Conservation (phyloP, 306 rosid genomes). For the Phaseolus lunatus region DNA sequence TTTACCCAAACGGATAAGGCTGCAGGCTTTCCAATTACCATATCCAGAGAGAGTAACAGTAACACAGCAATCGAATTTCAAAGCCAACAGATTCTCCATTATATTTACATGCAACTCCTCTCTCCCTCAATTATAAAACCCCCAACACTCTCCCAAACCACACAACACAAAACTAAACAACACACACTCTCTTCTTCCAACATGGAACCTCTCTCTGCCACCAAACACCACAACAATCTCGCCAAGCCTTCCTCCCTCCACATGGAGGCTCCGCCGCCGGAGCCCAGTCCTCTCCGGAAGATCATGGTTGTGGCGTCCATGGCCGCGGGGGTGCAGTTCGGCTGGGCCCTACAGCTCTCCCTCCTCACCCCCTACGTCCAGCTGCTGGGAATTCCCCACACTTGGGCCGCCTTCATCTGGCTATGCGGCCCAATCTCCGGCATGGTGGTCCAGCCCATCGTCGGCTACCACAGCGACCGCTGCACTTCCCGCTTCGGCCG, state of each 20-base stretch:
- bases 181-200: neutral
- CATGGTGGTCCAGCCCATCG: conserved; percentile 78
- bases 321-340: conserved; percentile 89
- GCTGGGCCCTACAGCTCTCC: conserved; percentile 91
- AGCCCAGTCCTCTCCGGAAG: conserved; percentile 51
- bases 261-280: conserved; percentile 18
- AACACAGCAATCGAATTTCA: neutral
- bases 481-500: conserved; percentile 86
- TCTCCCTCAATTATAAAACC: conserved; percentile 30
- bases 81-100: neutral
- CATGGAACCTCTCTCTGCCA: conserved; percentile 47
- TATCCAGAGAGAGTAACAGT: neutral
- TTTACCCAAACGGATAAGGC: neutral
- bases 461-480: conserved; percentile 86
- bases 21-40: neutral
- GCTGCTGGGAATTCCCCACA: conserved; percentile 73
- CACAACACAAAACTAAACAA: neutral
- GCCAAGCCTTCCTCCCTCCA: conserved; percentile 49
- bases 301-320: conserved; percentile 73
- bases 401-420: conserved; percentile 83
- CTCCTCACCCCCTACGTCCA: conserved; percentile 84
- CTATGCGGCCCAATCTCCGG: conserved; percentile 95
- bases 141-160: conserved; percentile 7
- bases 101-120: conserved; percentile 44
- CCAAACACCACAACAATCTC: conserved; percentile 28